Percentiles rank a stretch among this genome's conserved stretches.
Conservation (phyloP, 106 monocot species). For the Apostasia shenzhenica region DNA sequence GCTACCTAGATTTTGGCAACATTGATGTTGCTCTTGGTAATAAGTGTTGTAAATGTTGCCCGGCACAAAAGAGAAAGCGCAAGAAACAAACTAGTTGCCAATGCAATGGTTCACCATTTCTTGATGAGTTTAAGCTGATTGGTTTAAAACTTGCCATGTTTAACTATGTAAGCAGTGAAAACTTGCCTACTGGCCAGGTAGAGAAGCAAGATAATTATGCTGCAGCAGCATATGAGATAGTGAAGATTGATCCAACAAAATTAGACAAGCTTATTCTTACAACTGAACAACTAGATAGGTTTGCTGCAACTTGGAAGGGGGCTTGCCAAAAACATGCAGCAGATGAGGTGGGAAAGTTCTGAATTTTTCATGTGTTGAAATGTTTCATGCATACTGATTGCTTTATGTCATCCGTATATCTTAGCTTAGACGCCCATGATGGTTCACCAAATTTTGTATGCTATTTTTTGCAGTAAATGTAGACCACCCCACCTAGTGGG, state of each 20-base stretch:
- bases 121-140: conserved; percentile 15
- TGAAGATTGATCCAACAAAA: conserved; percentile 7
- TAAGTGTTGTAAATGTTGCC: background rate
- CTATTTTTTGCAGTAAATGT: no score
- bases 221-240: conserved; percentile 3
- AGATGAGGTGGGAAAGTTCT: conserved; percentile 4
- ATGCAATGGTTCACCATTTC: background rate
- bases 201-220: background rate
- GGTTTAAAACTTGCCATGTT: conserved; percentile 17
- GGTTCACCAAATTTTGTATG: no score
- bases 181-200: conserved; percentile 3
- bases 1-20: background rate
- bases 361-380: background rate
- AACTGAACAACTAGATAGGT: conserved; percentile 3
- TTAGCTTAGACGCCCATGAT: background rate
- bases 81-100: conserved; percentile 1
- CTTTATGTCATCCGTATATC: background rate
- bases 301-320: conserved; percentile 12
- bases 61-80: background rate
- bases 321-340: conserved; percentile 20
- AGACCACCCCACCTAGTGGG: no score
- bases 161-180: background rate
- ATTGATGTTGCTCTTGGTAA: background rate
- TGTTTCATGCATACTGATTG: background rate
- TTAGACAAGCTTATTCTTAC: conserved; percentile 8